Evolutionary conservation across 2,329 filamentous ascomycete species (phyloP).

Genomic region (Periconia sp.): DNA sequence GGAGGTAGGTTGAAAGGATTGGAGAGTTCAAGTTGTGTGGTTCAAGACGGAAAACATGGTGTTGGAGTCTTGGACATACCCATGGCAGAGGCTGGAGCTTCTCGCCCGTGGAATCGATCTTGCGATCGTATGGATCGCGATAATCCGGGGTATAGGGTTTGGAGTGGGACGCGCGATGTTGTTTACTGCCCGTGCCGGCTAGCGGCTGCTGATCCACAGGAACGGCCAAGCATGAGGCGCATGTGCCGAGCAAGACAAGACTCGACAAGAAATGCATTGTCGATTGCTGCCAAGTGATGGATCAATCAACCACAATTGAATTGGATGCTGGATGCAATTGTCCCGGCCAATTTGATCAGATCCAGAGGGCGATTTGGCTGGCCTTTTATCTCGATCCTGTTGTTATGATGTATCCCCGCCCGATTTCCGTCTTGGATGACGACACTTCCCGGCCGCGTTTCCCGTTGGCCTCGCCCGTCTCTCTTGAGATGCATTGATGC

Average conservation of each 20-base stretch:
- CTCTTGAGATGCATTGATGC: conserved; percentile 10
- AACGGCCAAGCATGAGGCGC: conserved; percentile 22
- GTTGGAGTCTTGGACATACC: conserved; percentile 28
- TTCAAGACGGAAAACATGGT: not conserved
- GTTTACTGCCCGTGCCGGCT: conserved; percentile 33
- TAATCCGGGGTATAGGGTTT: conserved; percentile 62
- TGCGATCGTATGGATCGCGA: conserved; percentile 63
- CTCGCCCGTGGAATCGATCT: conserved; percentile 62
- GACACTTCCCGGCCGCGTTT: conserved; percentile 27
- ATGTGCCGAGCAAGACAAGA: conserved; percentile 32
- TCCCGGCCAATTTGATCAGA: conserved; percentile 1
- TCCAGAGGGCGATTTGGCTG: not conserved
- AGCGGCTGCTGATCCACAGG: conserved; percentile 45
- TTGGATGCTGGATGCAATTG: conserved; percentile 10
- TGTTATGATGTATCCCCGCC: no score
- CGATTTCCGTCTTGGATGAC: conserved; percentile 43
- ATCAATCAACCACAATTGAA: conserved; percentile 12
- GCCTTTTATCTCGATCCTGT: conserved; percentile 8
- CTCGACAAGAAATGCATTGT: conserved; percentile 34
- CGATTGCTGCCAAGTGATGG: not conserved
- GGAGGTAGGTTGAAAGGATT: not conserved
- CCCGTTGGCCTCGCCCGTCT: not conserved
- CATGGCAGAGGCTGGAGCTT: conserved; percentile 64
- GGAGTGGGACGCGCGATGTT: conserved; percentile 26
- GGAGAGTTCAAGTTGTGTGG: not conserved